Percentiles rank a stretch among this genome's conserved stretches.
phyloP scores from a whole-genome alignment of 768 basidiomycete genomes.

The Sutorius australiensis region DNA sequence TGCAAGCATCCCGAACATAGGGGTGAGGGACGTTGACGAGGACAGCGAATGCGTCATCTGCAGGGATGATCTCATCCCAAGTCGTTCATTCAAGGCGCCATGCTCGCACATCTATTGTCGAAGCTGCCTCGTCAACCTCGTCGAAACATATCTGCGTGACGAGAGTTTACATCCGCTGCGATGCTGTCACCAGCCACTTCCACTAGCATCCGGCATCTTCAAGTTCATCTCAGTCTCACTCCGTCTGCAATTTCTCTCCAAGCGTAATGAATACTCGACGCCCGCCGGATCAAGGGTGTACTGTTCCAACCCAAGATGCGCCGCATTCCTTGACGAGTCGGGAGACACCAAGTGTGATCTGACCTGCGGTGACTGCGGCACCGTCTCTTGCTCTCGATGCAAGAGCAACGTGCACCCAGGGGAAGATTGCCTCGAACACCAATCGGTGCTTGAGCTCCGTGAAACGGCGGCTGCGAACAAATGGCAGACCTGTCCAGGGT shows the following conservation, averaged over 20 bases:
- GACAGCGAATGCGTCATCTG: constrained; percentile 38
- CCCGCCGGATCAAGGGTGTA: constrained; percentile 45
- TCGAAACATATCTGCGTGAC: constrained; percentile 41
- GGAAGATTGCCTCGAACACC: constrained; percentile 41
- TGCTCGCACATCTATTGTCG: constrained; percentile 48
- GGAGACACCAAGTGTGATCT: constrained; percentile 14
- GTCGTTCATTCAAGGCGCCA: constrained; percentile 34
- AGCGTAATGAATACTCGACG: constrained; percentile 45
- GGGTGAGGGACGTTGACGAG: background rate
- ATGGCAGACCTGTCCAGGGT: constrained; percentile 66
- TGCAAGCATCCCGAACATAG: background rate
- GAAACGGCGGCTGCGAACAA: constrained; percentile 42
- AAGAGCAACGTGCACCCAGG: constrained; percentile 43
- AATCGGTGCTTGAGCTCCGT: constrained; percentile 38
- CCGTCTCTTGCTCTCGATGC: constrained; percentile 45
- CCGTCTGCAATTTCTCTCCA: constrained; percentile 35
- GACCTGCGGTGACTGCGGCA: constrained; percentile 40
- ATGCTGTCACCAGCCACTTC: constrained; percentile 44
- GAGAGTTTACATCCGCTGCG: constrained; percentile 51
- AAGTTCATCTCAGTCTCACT: constrained; percentile 31
- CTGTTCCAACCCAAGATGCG: constrained; percentile 46
- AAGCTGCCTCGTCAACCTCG: constrained; percentile 41
- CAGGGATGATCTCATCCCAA: constrained; percentile 28
- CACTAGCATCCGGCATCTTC: constrained; percentile 20
- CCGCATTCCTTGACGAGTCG: constrained; percentile 48